These are phyloP conservation scores for Alternaria angustiovoidea DNA, from an alignment of 2,329 filamentous ascomycete genomes.

Conservation along the genomic window DNA sequence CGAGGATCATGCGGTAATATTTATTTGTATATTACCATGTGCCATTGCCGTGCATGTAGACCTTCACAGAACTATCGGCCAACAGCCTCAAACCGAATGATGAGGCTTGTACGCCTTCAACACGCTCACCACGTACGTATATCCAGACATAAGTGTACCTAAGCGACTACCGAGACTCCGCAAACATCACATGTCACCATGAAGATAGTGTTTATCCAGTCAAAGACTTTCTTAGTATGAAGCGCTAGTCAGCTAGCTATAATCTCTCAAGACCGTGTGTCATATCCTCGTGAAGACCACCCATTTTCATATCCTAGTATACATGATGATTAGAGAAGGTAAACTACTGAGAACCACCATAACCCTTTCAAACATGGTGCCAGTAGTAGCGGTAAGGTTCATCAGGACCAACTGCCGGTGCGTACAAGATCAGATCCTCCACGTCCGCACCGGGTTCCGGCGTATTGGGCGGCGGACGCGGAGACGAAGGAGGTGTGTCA, in stretches of 20 bases:
- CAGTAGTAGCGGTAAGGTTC: not conserved
- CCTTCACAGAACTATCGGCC: not conserved
- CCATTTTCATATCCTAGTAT: not conserved
- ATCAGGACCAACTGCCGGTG: not conserved
- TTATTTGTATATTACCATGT: not conserved
- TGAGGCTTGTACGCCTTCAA: not conserved
- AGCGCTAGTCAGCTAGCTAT: slow-evolving; percentile 18
- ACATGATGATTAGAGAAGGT: not conserved
- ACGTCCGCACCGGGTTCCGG: not conserved
- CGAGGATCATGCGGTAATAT: not conserved
- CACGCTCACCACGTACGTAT: not conserved
- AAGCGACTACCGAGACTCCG: not conserved
- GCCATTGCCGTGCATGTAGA: not conserved
- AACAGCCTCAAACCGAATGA: not conserved
- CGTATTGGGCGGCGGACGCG: not conserved
- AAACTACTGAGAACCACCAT: not conserved
- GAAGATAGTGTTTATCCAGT: not conserved
- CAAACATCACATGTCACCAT: not conserved
- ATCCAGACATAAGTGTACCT: not conserved
- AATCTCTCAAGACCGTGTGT: slow-evolving; percentile 2
- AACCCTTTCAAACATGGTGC: not conserved
- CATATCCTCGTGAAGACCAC: slow-evolving; percentile 5
- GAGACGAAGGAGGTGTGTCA: not conserved
- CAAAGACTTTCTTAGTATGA: slow-evolving; percentile 7
- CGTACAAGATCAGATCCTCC: not conserved